These are phyloP conservation scores for Hanseniaspora clermontiae DNA, from an alignment of 805 yeast species.

Conservation along the genomic window DNA sequence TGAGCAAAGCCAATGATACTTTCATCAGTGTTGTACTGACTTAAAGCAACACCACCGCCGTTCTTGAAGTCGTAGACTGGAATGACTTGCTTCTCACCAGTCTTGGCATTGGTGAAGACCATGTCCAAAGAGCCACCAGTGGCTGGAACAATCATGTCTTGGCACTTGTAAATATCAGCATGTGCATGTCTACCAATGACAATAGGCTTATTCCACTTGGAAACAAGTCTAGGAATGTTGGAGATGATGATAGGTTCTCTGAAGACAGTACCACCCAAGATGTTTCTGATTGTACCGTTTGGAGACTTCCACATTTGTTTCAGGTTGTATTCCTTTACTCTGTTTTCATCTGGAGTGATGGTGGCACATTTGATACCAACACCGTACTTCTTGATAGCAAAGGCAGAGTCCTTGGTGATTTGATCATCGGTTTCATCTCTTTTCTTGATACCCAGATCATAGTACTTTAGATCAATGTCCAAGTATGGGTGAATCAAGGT, in stretches of 20 bases:
- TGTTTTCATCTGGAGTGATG: constrained; percentile 69
- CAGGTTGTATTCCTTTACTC: constrained; percentile 61
- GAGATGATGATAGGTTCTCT: constrained; percentile 74
- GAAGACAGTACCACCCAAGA: constrained; percentile 71
- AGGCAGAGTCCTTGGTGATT: constrained; percentile 66
- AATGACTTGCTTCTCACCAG: constrained; percentile 28
- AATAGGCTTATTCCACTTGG: constrained; percentile 72
- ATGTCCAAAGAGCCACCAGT: constrained; percentile 52
- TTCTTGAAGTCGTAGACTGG: constrained; percentile 51
- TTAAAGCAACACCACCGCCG: constrained; percentile 56
- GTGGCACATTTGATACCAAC: constrained; percentile 81
- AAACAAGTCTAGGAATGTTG: constrained; percentile 62
- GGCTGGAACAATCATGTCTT: constrained; percentile 54
- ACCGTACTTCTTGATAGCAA: constrained; percentile 60
- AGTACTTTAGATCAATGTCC: constrained; percentile 63
- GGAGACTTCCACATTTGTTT: constrained; percentile 81
- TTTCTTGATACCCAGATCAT: constrained; percentile 55
- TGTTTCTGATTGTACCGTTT: constrained; percentile 73
- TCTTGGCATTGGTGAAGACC: constrained; percentile 50
- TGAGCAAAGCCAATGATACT: constrained; percentile 69
- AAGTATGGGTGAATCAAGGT: constrained; percentile 56
- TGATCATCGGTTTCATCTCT: constrained; percentile 63
- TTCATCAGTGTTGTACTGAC: constrained; percentile 75
- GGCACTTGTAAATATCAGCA: constrained; percentile 76
- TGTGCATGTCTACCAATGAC: constrained; percentile 78